Conservation (phyloP, 2,329 filamentous ascomycete genomes). For the Verticillium dahliae region DNA sequence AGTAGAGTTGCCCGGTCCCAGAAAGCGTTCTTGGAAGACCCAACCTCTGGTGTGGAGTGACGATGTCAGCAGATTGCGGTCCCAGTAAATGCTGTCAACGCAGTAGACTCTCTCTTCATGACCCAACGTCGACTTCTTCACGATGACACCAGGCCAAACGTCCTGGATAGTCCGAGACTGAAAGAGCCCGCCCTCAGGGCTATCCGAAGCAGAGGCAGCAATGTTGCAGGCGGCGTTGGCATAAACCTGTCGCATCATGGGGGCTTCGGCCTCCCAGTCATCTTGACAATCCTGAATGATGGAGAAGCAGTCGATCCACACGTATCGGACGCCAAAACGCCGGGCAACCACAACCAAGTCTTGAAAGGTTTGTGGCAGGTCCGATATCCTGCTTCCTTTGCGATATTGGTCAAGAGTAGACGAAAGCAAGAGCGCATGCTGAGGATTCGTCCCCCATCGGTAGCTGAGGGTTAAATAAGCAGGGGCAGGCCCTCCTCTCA, state of each 20-base stretch:
- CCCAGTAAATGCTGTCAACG: neutral
- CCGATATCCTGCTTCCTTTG: neutral
- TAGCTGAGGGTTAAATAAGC: slow-evolving; percentile 8
- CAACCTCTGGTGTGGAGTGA: slow-evolving; percentile 9
- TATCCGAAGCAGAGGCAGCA: slow-evolving; percentile 5
- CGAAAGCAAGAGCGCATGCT: neutral
- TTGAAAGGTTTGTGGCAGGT: slow-evolving; percentile 5
- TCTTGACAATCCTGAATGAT: slow-evolving; percentile 12
- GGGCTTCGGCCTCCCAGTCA: slow-evolving; percentile 12
- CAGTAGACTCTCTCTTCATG: neutral
- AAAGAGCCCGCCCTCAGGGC: slow-evolving; percentile 5
- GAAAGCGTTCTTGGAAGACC: slow-evolving; percentile 16
- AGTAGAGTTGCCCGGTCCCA: slow-evolving; percentile 13
- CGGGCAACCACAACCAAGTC: slow-evolving; percentile 9
- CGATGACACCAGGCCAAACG: neutral
- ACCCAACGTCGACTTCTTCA: neutral
- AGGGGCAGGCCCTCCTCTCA: neutral
- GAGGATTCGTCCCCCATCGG: slow-evolving; percentile 8
- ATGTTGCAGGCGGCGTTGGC: slow-evolving; percentile 7
- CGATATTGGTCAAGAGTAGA: neutral
- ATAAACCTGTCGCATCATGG: slow-evolving; percentile 10
- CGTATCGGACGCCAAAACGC: slow-evolving; percentile 10
- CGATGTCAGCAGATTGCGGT: neutral
- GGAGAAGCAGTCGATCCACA: slow-evolving; percentile 13
- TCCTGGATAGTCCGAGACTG: neutral